Evolutionary conservation across 2,329 filamentous ascomycete species (phyloP), one percentile per base, ranked within the genome.

Genomic region (Colletotrichum magnum): DNA sequence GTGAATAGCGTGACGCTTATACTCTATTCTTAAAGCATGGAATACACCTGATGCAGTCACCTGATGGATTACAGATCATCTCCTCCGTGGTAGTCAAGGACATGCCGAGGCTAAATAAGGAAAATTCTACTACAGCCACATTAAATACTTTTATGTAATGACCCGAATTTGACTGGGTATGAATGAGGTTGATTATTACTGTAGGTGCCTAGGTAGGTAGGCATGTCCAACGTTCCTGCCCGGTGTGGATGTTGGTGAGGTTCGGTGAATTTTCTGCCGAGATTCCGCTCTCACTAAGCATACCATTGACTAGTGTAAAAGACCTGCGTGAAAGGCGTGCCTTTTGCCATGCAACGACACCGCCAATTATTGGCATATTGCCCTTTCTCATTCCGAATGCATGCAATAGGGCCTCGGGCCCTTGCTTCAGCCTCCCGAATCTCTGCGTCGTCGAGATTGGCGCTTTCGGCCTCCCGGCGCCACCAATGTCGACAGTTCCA

Each of bases 381-480:
- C 64, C 53, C 41, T 52, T 53, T 48, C 28, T 58, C 54, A 36
- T 58, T 73, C 63, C 73, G 73, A 73, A 77, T 77, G 76, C 72
- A 76, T 74, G 56, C 60, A 53, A 69, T 71, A 68, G 69, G 74
- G 74, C 69, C 69, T 51, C 71, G 72, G 61, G 75, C 72, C 72
- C 73, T 75, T 68, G 72, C 71, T 39, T 69, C 69, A 61, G 67
- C 57, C 63, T 67, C 62, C 36, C 51, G 63, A 69, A 56, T 67
- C 67, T 69, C 57, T 43, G 50, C 43, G 13, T 57, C 63, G 56
- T 69, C 67, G 41, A 69, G 45, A 28, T 61, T 67, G 51, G 51
- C 62, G 36, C 56, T 69, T n/a, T 60, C 57, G 16, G 52, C 54
- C 48, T 66, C 52, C 67, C 57, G 62, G 70, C 65, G 71, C 54